Percentiles rank a stretch among this genome's conserved stretches.
These are phyloP conservation scores for Salix udensis DNA, from an alignment of 345 rosid genomes.

Conservation along the genomic window DNA sequence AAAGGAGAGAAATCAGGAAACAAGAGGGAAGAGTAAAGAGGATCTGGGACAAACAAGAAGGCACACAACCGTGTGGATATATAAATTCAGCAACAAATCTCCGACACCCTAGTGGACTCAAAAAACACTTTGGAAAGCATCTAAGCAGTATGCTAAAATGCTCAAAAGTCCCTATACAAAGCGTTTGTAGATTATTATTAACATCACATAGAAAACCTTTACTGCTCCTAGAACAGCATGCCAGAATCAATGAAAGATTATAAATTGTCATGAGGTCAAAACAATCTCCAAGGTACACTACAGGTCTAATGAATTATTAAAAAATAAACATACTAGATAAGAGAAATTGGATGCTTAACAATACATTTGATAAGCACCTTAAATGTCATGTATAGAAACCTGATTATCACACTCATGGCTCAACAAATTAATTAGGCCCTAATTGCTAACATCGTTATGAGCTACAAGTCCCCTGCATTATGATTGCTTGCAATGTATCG, in stretches of 20 bases:
- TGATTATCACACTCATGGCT: neutral
- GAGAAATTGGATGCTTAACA: neutral
- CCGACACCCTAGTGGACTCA: neutral
- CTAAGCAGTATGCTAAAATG: neutral
- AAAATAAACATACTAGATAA: neutral
- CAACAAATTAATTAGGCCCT: neutral
- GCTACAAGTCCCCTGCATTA: neutral
- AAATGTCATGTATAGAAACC: neutral
- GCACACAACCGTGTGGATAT: neutral
- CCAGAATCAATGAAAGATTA: neutral
- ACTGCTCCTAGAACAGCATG: neutral
- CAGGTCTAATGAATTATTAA: neutral
- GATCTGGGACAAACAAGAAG: neutral
- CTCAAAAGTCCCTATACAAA: neutral
- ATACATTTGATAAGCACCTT: neutral
- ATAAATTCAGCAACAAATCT: neutral
- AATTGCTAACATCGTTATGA: neutral
- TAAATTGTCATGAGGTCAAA: neutral
- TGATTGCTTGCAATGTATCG: neutral
- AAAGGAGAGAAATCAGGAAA: neutral
- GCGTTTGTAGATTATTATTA: neutral
- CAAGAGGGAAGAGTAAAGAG: neutral
- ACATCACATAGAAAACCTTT: neutral
- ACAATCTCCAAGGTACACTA: neutral
- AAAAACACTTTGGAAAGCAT: neutral